phyloP scores from a whole-genome alignment of 164 flowering plant species.

The Umbilicus rupestris region DNA sequence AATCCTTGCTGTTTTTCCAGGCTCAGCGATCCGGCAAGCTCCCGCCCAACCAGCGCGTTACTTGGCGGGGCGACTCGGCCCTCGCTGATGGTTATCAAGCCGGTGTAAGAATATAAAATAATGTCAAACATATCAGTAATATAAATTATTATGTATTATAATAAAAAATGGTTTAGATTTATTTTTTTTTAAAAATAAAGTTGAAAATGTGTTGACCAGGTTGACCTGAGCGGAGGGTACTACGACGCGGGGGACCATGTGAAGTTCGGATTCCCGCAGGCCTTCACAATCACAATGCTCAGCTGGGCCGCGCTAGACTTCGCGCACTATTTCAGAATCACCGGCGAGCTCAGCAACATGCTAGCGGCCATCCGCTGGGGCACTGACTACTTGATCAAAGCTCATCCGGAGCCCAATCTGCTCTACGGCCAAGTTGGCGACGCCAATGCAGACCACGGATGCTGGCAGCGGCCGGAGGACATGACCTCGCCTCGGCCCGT shows the following conservation, averaged over 20 bases:
- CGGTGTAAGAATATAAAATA: too few species aligned
- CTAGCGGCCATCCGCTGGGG: slow-evolving; percentile 41
- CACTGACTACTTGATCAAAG: slow-evolving; percentile 45
- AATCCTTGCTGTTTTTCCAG: slow-evolving; percentile 31
- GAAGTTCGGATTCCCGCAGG: slow-evolving; percentile 52
- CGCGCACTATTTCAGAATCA: slow-evolving; percentile 5
- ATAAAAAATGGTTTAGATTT: too few species aligned
- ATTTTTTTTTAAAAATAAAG: too few species aligned
- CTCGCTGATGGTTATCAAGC: slow-evolving; percentile 26
- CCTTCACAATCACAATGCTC: slow-evolving; percentile 45
- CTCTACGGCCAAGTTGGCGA: slow-evolving; percentile 62
- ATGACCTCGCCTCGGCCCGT: slow-evolving; percentile 23
- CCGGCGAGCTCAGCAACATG: slow-evolving; percentile 21
- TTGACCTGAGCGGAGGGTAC: slow-evolving; percentile 49
- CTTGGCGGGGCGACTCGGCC: slow-evolving; percentile 42
- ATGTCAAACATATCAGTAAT: too few species aligned
- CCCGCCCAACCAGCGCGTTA: slow-evolving; percentile 30
- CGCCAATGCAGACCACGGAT: slow-evolving; percentile 49
- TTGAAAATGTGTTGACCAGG: slow-evolving; percentile 15
- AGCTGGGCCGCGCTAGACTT: slow-evolving; percentile 41
- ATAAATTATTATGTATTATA: too few species aligned
- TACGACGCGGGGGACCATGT: slow-evolving; percentile 59
- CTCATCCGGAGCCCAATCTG: slow-evolving; percentile 30
- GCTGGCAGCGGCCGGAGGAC: slow-evolving; percentile 76
- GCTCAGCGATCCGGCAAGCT: slow-evolving; percentile 41